Base-by-base conservation (phyloP, 2,329 filamentous ascomycete genomes). In the Cordyceps cicadae region DNA sequence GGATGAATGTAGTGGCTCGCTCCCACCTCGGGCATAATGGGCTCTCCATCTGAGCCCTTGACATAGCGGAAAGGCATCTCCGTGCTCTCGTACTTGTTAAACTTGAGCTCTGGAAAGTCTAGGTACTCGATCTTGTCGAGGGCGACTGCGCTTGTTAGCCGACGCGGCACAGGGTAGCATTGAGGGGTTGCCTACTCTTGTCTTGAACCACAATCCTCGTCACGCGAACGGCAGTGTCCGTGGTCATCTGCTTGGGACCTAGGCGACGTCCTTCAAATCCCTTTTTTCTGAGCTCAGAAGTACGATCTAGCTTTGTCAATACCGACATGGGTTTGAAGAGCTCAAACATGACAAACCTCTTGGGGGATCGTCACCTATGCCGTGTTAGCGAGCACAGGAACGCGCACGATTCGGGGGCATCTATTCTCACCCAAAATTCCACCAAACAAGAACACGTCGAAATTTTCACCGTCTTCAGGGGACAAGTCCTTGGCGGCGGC, bases 51-150 rank as follows among this genome's bases (percentile, higher is more conserved):
- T 12, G 83, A 77, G 56, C 82, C 87, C 70, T 84, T 87, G 55
- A 99, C 92, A 71, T 99, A 99, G 66, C 94, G 90, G 75, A 99
- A 99, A 0, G 94, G 94, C 94, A 99, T 97, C 74, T 96, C 83
- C 0, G 92, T 96, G 72, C 89, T 94, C 76, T 99, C 94, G 70
- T 96, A 87, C 71, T 94, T 87, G 72, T 90, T 90, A 72, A 97
- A 88, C 70, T 87, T 87, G 70, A 99, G 83, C 70, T 97, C 93
- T 0, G 94, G 94, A 69, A 90, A 87, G 71, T 97, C 92, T 39
- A 94, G 74, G 70, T 94, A 97, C 2, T 86, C 81, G 39, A 99
- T 88, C 65, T 92, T 79, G 60, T 89, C 85, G 52, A 99, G 78
- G 0, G 89, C 82, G 43, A 87, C 92, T 96, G 66, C 50, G 37